Conservation (phyloP, 768 basidiomycete genomes). For the Podaxis pistillaris region DNA sequence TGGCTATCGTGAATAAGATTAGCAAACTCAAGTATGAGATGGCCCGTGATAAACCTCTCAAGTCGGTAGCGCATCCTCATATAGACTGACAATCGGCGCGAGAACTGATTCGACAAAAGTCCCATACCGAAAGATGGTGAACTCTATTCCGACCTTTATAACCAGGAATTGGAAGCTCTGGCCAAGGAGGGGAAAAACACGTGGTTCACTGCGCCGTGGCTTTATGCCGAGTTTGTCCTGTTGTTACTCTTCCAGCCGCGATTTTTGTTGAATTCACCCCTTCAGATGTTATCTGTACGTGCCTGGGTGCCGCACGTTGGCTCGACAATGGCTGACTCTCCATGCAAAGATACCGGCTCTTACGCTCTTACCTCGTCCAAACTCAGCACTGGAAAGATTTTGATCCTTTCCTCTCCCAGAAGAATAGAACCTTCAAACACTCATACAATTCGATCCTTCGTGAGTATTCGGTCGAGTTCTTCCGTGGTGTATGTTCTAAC, state of each 20-base stretch:
- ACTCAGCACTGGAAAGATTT: constrained; percentile 69
- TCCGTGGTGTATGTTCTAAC: not conserved
- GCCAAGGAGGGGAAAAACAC: constrained; percentile 50
- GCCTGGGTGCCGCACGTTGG: not conserved
- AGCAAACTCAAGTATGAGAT: constrained; percentile 87
- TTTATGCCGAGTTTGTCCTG: constrained; percentile 84
- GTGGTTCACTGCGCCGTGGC: constrained; percentile 94
- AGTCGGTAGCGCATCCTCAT: constrained; percentile 41
- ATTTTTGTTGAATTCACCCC: not conserved
- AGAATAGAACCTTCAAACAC: constrained; percentile 77
- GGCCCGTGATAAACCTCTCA: constrained; percentile 68
- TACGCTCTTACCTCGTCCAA: constrained; percentile 69
- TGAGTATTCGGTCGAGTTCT: constrained; percentile 33
- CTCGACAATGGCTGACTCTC: not conserved
- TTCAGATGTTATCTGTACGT: constrained; percentile 11
- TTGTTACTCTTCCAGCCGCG: not conserved
- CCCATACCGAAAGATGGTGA: constrained; percentile 76
- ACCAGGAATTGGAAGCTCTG: constrained; percentile 61
- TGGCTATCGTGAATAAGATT: constrained; percentile 68
- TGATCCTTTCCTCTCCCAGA: constrained; percentile 84
- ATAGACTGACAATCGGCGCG: not conserved
- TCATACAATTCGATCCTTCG: constrained; percentile 77
- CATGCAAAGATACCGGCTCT: constrained; percentile 68
- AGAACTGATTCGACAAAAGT: constrained; percentile 34
- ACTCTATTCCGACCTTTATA: constrained; percentile 69